Evolutionary conservation across 2,329 filamentous ascomycete species (phyloP), one percentile per base, ranked within the genome.

Genomic region (Aureobasidium melanogenum): DNA sequence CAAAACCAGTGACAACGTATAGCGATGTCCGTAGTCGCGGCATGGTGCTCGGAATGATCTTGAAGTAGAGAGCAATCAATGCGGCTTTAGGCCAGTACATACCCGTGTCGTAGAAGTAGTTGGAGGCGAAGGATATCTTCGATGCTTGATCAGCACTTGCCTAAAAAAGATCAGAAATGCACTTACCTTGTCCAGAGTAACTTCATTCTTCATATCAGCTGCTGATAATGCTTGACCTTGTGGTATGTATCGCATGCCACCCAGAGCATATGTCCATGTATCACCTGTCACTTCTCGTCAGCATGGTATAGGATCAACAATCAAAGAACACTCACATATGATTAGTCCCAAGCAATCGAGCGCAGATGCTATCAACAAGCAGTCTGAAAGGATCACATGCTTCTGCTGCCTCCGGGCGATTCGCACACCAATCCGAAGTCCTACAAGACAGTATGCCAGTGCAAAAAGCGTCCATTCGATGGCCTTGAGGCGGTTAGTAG

Each of bases 41-140:
- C 54, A 58, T 58, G 3, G 54, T 58, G 8, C 19, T 34, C 22
- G 54, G 54, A 24, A 58, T 44, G 19, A 58, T 43, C 22, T 58
- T 58, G 41, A 58, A 58, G 54, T 58, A 58, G 0, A 58, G 43
- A 9, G 41, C 43, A 19, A 58, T 43, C 39, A 58, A 36, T 10
- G 54, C 43, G 6, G 41, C 54, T 28, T 58, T 58, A 4, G 41
- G 54, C 41, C 39, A 58, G n/a, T 58, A 58, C 54, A 58, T 58
- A 1, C 41, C 54, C 5, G 54, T 47, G 17, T 58, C 41, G 54
- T 58, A 58, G 12, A 58, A 58, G 30, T 58, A 58, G 22, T 58
- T 58, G 6, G 41, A 47, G 14, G 54, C 41, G n/a, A 58, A 58
- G 0, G 54, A 57, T 30, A 57, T 47, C 54, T 47, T n/a, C 2